These are phyloP conservation scores for Trypanosoma boissoni DNA, from an alignment of 208 protist species.

Conservation along the genomic window DNA sequence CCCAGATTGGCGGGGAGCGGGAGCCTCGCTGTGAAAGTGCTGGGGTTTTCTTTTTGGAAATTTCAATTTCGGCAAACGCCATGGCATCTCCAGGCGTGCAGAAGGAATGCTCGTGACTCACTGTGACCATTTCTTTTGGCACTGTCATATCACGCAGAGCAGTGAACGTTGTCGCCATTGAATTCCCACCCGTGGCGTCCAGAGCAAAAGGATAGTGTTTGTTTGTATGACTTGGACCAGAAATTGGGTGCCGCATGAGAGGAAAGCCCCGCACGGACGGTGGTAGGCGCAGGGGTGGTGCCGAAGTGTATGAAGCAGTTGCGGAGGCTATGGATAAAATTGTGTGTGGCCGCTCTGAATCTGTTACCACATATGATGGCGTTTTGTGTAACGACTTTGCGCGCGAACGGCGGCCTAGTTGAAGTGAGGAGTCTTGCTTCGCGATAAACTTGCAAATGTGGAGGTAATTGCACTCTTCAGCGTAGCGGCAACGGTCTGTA, in stretches of 20 bases:
- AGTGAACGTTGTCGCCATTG: too few species aligned
- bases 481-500: conserved; percentile 5
- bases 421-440: conserved; percentile 2
- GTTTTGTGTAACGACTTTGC: not conserved
- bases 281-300: not conserved
- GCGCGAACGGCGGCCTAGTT: conserved; percentile 5
- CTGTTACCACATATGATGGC: not conserved
- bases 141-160: too few species aligned
- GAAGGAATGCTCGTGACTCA: too few species aligned
- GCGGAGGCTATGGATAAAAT: not conserved
- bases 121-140: too few species aligned
- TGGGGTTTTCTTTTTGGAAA: too few species aligned
- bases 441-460: conserved; percentile 9
- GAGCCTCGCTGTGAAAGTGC: too few species aligned
- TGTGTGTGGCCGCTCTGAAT: not conserved
- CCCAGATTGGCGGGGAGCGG: too few species aligned
- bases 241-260: not conserved
- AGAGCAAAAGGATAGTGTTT: too few species aligned
- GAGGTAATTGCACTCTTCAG: conserved; percentile 10
- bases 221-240: too few species aligned
- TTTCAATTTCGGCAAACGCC: too few species aligned
- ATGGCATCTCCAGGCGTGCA: too few species aligned
- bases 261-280: conserved; percentile 4
- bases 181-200: too few species aligned
- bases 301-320: not conserved